A percentile compares a stretch with the other conserved stretches of the same genome.
These are phyloP conservation scores for Fraxinus floribunda DNA, from an alignment of 305 asterid genomes.

Conservation along the genomic window DNA sequence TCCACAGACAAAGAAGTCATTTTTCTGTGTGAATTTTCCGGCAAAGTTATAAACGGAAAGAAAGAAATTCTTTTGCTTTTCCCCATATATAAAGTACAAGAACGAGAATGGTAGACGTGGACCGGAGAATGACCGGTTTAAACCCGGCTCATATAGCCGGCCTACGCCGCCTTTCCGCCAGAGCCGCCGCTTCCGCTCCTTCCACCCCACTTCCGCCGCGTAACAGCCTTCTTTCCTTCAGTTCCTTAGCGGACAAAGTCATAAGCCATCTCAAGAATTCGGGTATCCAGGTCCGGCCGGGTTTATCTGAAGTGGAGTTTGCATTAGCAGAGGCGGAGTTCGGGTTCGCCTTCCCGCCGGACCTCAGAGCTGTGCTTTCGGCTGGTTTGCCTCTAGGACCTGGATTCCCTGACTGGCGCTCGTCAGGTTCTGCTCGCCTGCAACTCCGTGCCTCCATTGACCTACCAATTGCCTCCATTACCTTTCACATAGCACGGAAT, in stretches of 20 bases:
- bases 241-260: constrained; percentile 74
- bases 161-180: constrained; percentile 91
- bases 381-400: constrained; percentile 84
- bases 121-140: constrained; percentile 88
- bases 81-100: neutral
- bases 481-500: constrained; percentile 82
- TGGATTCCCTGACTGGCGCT: constrained; percentile 95
- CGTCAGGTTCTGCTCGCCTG: constrained; percentile 65
- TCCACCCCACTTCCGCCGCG: constrained; percentile 85
- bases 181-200: constrained; percentile 81
- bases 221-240: constrained; percentile 79
- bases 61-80: neutral
- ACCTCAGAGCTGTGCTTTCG: constrained; percentile 71
- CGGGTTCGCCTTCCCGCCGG: constrained; percentile 89
- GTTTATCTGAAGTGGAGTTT: constrained; percentile 71
- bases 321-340: constrained; percentile 93
- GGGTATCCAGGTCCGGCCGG: constrained; percentile 59
- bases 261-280: constrained; percentile 61
- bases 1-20: neutral
- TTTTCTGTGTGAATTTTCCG: neutral
- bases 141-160: constrained; percentile 91
- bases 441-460: constrained; percentile 84
- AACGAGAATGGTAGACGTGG: constrained; percentile 81
- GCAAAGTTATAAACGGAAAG: constrained; percentile 12
- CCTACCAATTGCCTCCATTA: constrained; percentile 79